Evolutionary conservation across 2,329 filamentous ascomycete species (phyloP).

Genomic region (Colletotrichum magnum): DNA sequence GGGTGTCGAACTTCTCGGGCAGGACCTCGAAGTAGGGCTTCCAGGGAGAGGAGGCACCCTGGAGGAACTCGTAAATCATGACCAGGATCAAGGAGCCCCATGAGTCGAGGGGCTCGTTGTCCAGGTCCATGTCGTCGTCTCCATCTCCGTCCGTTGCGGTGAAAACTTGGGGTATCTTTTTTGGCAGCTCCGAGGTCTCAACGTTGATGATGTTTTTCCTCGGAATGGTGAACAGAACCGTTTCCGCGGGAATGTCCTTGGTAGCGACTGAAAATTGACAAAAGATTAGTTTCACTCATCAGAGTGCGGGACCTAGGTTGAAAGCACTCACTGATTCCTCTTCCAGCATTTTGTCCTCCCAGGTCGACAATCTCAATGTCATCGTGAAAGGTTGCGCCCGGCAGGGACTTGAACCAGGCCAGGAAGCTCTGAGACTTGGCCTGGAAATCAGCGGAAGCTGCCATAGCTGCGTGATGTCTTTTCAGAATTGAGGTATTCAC

Average conservation of each 20-base stretch:
- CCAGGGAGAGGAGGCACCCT: conserved; percentile 76
- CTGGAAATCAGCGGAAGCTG: conserved; percentile 55
- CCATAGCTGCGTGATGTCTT: neutral
- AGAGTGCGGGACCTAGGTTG: neutral
- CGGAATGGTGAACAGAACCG: conserved; percentile 85
- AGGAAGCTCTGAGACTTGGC: conserved; percentile 62
- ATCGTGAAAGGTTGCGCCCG: conserved; percentile 67
- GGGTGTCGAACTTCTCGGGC: conserved; percentile 80
- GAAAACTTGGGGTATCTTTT: conserved; percentile 69
- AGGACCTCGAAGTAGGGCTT: conserved; percentile 83
- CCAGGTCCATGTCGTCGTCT: conserved; percentile 42
- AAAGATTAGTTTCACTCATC: neutral
- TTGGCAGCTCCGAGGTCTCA: conserved; percentile 78
- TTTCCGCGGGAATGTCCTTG: conserved; percentile 78
- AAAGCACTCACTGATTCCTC: conserved; percentile 65
- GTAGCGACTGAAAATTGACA: conserved; percentile 71
- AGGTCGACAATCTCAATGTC: conserved; percentile 68
- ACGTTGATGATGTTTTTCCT: conserved; percentile 78
- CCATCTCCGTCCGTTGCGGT: conserved; percentile 50
- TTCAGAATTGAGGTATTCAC: too few species aligned
- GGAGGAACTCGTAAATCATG: conserved; percentile 82
- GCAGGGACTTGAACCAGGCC: conserved; percentile 66
- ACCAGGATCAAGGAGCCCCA: conserved; percentile 78
- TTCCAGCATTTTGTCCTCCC: conserved; percentile 63
- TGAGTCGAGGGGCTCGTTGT: conserved; percentile 62